Evolutionary conservation across 306 rosid genomes (phyloP), one percentile per base, ranked within the genome.

Genomic region (Prunus persica): DNA sequence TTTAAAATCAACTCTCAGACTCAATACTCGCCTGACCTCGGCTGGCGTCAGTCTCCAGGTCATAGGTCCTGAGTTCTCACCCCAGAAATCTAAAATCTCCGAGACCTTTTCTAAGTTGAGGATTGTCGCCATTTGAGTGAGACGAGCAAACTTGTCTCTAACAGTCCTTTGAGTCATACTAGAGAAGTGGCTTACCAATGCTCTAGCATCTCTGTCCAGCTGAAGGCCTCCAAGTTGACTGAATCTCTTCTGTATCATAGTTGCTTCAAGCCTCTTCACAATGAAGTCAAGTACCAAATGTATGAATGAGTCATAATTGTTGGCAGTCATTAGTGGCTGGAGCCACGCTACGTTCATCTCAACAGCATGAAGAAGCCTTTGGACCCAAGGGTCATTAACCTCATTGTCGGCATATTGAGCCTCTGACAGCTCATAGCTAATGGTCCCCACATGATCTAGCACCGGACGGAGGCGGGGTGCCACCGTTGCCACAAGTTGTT

Each of bases 311-410:
- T 94, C 97, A 41, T 94, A 92, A 66, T 92, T 94, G 89, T 85
- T 94, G 18, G 87, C 83, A 11, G 98, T 94, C 98, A 94, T 92
- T 27, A 94, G 89, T 49, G 95, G 87, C 78, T 90, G 98, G 69
- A 94, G 78, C 97, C 98, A 94, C 49, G 89, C 93, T 74, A 84
- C 91, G 47, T 94, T 92, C 43, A 83, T 87, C 82, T 94, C 96
- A 63, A 92, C 97, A 19, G 93, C 96, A 87, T 94, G 97, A 66
- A 94, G 97, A 75, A 92, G 95, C 81, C 93, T 87, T 84, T 94
- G 98, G 65, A 94, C 98, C 98, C 98, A 94, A 22, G 98, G 97
- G 74, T 94, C 97, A 83, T 94, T 94, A 73, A 94, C 94, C 86
- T 94, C 97, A 73, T 94, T 94, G 61, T 94, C 95, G 1, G 97